Percentiles rank a stretch among this genome's conserved stretches.
These are phyloP conservation scores for Candida xyloterini DNA, from an alignment of 805 yeast species.

Conservation along the genomic window DNA sequence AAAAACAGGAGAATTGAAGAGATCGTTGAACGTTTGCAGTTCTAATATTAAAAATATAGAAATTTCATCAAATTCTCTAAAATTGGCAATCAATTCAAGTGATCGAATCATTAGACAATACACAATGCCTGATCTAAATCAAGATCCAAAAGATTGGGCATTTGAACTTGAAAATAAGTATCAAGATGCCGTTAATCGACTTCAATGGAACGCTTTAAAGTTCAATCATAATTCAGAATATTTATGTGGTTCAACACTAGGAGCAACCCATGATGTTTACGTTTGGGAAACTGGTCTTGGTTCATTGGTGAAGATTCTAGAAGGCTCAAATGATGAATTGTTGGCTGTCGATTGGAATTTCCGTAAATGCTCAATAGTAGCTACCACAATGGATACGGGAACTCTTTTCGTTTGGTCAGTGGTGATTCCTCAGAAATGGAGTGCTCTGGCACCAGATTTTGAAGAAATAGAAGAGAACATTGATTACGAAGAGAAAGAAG, in stretches of 20 bases:
- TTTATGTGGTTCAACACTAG: conserved; percentile 83
- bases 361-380: conserved; percentile 66
- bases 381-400: conserved; percentile 86
- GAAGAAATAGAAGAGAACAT: conserved; percentile 91
- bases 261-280: conserved; percentile 84
- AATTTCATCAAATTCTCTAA: conserved; percentile 55
- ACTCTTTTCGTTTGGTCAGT: conserved; percentile 79
- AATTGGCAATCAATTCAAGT: conserved; percentile 71
- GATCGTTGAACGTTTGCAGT: conserved; percentile 50
- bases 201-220: conserved; percentile 83
- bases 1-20: conserved; percentile 34
- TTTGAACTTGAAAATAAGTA: conserved; percentile 75
- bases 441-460: conserved; percentile 94
- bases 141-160: conserved; percentile 22
- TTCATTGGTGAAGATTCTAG: conserved; percentile 80
- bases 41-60: conserved; percentile 69
- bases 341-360: conserved; percentile 87
- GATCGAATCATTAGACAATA: conserved; percentile 72
- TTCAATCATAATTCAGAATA: conserved; percentile 78
- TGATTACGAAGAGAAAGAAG: conserved; percentile 83
- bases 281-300: conserved; percentile 92
- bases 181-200: conserved; percentile 83
- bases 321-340: conserved; percentile 87
- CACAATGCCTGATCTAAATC: conserved; percentile 34
- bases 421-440: conserved; percentile 87